Evolutionary conservation across 345 rosid species (phyloP).

Genomic region (Bruguiera parviflora): DNA sequence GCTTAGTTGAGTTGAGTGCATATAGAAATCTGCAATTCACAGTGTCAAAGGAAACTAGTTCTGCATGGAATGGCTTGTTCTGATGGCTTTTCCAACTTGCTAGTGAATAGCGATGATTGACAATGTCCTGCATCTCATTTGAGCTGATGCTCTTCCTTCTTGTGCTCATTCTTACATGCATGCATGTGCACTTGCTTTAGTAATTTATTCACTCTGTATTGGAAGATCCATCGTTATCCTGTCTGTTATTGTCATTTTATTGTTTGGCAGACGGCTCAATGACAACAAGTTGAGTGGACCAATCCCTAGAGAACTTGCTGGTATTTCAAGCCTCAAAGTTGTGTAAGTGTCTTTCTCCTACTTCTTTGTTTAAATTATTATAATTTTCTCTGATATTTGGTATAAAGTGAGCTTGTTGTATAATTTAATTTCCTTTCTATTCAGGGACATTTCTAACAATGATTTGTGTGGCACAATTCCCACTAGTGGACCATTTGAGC

Average conservation of each 20-base stretch:
- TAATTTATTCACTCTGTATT: not conserved
- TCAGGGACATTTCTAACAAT: constrained; percentile 74
- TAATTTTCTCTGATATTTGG: not conserved
- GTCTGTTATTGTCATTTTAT: constrained; percentile 9
- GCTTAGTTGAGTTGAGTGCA: too few species aligned
- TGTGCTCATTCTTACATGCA: not conserved
- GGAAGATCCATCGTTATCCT: not conserved
- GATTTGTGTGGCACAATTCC: constrained; percentile 88
- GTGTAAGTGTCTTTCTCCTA: constrained; percentile 35
- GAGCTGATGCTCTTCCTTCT: not conserved
- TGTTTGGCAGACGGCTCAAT: constrained; percentile 45
- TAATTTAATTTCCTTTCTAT: constrained; percentile 13
- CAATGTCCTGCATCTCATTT: not conserved
- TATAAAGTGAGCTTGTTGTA: not conserved
- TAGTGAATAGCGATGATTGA: not conserved
- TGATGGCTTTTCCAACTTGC: not conserved
- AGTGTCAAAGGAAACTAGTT: not conserved
- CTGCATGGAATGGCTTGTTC: not conserved
- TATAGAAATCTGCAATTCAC: not conserved
- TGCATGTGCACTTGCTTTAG: not conserved
- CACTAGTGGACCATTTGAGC: constrained; percentile 68
- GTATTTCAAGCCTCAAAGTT: constrained; percentile 54
- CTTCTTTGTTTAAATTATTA: not conserved
- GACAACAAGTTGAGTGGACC: constrained; percentile 49
- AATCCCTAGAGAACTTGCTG: constrained; percentile 47